Evolutionary conservation across 306 rosid genomes (phyloP), one percentile per base, ranked within the genome.

Genomic region (Acacia melanoxylon): DNA sequence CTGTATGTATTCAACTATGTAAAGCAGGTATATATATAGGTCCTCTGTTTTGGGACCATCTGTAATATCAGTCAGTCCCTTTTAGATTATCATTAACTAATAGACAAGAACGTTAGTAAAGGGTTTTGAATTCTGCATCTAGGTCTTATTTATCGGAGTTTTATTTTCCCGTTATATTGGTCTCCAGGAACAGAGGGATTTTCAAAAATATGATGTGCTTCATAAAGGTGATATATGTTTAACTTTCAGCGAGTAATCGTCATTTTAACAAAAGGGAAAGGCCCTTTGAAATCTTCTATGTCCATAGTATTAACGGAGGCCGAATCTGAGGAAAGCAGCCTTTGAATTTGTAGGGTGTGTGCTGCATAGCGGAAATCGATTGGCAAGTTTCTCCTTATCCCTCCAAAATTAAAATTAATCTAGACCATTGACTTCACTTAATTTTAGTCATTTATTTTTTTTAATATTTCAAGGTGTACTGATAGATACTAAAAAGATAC

Each of bases 21-120:
- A 89, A 68, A 84, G 86, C 72, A 46, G 73, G 67, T 59, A 59
- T 24, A 59, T 35, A 63, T 77, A 17, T 48, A 48, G n/a, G 27
- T 51, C 3, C 78, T 56, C 75, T 76, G 76, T 80, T 62, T 79
- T 19, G 74, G 85, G 85, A 79, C 83, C 81, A 67, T 75, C 8
- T 40, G 52, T 52, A 56, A 49, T 37, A 37, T 31, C 78, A 49
- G 24, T 31, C 78, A 49, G 24, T 48, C 78, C 83, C 72, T 80
- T 63, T 42, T n/a, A 41, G 65, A 86, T 78, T 73, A 12, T 44
- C 46, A 35, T 33, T 10, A 56, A n/a, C 3, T 77, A 41, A 27
- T 79, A 51, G 68, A 22, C 51, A 14, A 48, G 52, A 31, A 48
- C 25, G 24, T 40, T 33, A 62, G 75, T 40, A 24, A 35, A 46